Evolutionary conservation across 75 land plant genomes (phyloP).

Genomic region (Sequoiadendron giganteum): DNA sequence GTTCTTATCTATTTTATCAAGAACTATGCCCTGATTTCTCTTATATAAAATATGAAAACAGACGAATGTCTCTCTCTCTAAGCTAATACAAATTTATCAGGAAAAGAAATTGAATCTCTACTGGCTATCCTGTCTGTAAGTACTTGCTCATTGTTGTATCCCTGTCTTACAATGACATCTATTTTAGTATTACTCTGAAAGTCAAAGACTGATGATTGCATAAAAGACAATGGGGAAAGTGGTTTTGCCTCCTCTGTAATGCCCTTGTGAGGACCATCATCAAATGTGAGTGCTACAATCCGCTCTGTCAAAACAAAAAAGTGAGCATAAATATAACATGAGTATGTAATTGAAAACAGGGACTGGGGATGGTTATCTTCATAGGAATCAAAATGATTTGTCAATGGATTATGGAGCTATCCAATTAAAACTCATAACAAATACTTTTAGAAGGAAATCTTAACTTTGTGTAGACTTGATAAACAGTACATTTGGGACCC

Average conservation of each 20-base stretch:
- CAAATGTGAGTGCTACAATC: constrained; percentile 37
- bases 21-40: neutral
- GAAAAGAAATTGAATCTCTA: neutral
- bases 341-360: neutral
- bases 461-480: constrained; percentile 29
- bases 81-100: neutral
- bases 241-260: constrained; percentile 42
- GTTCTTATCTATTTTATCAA: neutral
- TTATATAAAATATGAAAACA: neutral
- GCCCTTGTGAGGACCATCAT: constrained; percentile 43
- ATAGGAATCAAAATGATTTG: neutral
- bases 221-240: neutral
- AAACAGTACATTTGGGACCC: constrained; percentile 23
- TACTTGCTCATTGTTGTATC: neutral
- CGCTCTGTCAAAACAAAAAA: constrained; percentile 26
- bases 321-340: neutral
- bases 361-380: neutral
- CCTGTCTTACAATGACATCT: neutral
- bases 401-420: neutral
- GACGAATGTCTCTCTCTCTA: neutral
- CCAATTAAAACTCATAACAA: neutral
- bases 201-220: neutral
- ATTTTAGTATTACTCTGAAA: neutral
- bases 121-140: neutral
- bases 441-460: neutral